Evolutionary conservation across 768 basidiomycete genomes (phyloP).

Genomic region (Russula sp.): DNA sequence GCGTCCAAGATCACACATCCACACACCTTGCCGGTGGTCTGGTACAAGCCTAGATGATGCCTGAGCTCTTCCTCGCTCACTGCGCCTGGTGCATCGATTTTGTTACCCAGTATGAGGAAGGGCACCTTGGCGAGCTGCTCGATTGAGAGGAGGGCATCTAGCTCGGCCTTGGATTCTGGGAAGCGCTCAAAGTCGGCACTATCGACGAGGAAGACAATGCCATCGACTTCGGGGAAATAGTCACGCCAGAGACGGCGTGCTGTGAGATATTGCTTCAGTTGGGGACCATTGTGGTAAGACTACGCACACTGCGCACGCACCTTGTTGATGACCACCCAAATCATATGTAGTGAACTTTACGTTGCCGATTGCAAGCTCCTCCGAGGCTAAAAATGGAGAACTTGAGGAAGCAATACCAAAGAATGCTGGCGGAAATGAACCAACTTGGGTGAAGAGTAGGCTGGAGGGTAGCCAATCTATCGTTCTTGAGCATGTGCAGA

Average conservation of each 20-base stretch:
- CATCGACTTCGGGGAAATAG: constrained; percentile 99
- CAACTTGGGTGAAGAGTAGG: constrained; percentile 97
- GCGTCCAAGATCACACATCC: not conserved
- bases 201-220: constrained; percentile 97
- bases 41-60: constrained; percentile 90
- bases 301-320: constrained; percentile 36
- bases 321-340: constrained; percentile 95
- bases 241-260: constrained; percentile 99
- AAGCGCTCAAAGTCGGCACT: constrained; percentile 96
- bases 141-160: constrained; percentile 91
- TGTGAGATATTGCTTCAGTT: constrained; percentile 22
- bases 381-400: constrained; percentile 59
- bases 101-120: constrained; percentile 97
- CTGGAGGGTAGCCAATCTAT: constrained; percentile 93
- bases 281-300: not conserved
- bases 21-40: constrained; percentile 97
- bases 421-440: constrained; percentile 25
- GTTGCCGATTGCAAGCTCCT: constrained; percentile 97
- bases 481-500: constrained; percentile 99
- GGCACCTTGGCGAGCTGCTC: constrained; percentile 95
- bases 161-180: constrained; percentile 92
- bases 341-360: constrained; percentile 99
- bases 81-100: constrained; percentile 97
- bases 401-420: constrained; percentile 9
- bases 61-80: constrained; percentile 97